Conservation (phyloP, 108 stramenopile genomes). For the Nannochloropsis gaditana region DNA sequence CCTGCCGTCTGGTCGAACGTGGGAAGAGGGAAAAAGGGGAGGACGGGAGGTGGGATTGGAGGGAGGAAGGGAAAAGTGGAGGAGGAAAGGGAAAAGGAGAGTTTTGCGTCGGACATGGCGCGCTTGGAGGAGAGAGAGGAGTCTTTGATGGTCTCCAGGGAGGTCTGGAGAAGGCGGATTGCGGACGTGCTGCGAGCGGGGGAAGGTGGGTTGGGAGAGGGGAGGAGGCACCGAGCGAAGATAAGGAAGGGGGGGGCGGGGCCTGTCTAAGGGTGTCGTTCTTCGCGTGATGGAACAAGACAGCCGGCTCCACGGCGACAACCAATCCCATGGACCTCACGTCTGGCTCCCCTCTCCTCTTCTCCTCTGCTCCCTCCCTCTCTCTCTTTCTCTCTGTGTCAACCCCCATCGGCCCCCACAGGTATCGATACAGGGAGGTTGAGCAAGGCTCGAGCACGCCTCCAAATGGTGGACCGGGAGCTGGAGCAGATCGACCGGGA, state of each 20-base stretch:
- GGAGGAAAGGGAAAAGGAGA: conserved; percentile 14
- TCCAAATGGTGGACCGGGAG: not conserved
- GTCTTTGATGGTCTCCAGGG: not conserved
- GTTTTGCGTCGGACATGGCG: not conserved
- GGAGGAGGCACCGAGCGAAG: not conserved
- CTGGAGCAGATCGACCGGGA: not conserved
- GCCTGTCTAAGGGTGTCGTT: not conserved
- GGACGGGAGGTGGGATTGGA: not conserved
- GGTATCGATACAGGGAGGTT: not conserved
- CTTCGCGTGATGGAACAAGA: too few species aligned
- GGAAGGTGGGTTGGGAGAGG: not conserved
- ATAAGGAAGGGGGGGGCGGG: not conserved
- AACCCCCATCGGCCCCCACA: not conserved
- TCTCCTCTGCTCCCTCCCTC: not conserved
- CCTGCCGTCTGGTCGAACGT: not conserved
- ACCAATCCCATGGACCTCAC: too few species aligned
- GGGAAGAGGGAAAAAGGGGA: not conserved
- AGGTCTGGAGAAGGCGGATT: not conserved
- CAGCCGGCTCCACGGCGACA: too few species aligned
- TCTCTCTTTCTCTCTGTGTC: not conserved
- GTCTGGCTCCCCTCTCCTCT: too few species aligned
- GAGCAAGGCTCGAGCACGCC: not conserved
- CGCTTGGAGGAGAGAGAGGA: conserved; percentile 7
- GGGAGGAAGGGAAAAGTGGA: not conserved
- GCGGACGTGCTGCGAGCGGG: conserved; percentile 12